Conservation (phyloP, 345 rosid species). For the Salix koriyanagi region DNA sequence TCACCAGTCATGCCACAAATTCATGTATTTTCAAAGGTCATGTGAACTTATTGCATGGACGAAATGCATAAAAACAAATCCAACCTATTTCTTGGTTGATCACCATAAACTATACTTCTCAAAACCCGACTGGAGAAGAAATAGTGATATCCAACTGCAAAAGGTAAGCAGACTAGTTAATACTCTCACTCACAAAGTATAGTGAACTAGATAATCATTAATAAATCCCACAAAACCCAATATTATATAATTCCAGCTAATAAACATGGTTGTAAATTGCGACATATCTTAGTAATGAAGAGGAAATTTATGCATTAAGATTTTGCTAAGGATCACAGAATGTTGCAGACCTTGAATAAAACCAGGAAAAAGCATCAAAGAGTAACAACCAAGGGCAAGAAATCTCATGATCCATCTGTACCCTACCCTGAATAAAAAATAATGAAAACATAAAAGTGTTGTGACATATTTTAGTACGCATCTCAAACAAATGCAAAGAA, state of each 20-base stretch:
- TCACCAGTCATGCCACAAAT: conserved; percentile 1
- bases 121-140: conserved; percentile 72
- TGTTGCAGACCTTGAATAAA: conserved; percentile 73
- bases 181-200: neutral
- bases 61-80: neutral
- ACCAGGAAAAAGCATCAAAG: conserved; percentile 82
- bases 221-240: neutral
- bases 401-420: conserved; percentile 87
- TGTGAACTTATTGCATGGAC: neutral
- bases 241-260: neutral
- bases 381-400: conserved; percentile 87
- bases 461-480: neutral
- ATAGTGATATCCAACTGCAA: conserved; percentile 91
- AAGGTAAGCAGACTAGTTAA: conserved; percentile 27
- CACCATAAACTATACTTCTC: conserved; percentile 83
- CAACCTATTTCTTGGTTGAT: conserved; percentile 93
- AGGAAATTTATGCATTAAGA: neutral
- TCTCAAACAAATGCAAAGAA: neutral
- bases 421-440: conserved; percentile 79
- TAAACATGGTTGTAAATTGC: neutral
- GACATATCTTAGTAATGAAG: neutral
- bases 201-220: neutral
- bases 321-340: conserved; percentile 1
- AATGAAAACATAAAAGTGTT: conserved; percentile 27
- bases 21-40: neutral